phyloP scores from a whole-genome alignment of 78 protist species.

The Tieghemostelium lacteum region DNA sequence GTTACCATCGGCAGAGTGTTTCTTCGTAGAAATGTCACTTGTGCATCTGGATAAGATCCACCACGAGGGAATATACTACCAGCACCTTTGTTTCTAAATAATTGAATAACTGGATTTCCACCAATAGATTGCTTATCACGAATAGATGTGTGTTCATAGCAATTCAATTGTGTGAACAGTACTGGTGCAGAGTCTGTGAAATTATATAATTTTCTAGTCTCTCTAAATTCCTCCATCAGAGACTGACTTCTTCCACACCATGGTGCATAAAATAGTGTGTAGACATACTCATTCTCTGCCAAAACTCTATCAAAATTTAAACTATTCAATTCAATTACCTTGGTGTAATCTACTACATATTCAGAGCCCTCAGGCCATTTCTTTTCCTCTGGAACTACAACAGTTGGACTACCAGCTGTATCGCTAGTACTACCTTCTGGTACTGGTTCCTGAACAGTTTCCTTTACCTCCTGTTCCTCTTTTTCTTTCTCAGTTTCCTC shows the following conservation, averaged over 20 bases:
- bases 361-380: slow-evolving; percentile 14
- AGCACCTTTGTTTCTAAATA: slow-evolving; percentile 38
- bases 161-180: slow-evolving; percentile 16
- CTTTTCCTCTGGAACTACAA: not conserved
- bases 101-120: slow-evolving; percentile 60
- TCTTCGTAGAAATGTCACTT: slow-evolving; percentile 9
- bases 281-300: slow-evolving; percentile 48
- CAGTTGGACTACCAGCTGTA: not conserved
- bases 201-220: slow-evolving; percentile 4
- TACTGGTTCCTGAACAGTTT: no score
- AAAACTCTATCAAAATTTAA: slow-evolving; percentile 30
- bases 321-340: slow-evolving; percentile 15
- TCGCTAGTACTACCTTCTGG: not conserved
- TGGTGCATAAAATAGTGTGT: slow-evolving; percentile 61
- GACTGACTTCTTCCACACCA: slow-evolving; percentile 65
- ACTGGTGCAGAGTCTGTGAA: not conserved
- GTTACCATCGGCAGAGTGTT: not conserved
- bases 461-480: no score
- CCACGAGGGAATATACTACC: slow-evolving; percentile 60
- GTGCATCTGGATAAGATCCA: slow-evolving; percentile 2
- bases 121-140: slow-evolving; percentile 49
- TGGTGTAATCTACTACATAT: slow-evolving; percentile 1
- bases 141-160: not conserved
- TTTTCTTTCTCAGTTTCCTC: not conserved
- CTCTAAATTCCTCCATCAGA: slow-evolving; percentile 8